Percentiles rank a stretch among this genome's conserved stretches.
Evolutionary conservation across 768 basidiomycete species (phyloP).

Genomic region (Tubosaeta sp.): DNA sequence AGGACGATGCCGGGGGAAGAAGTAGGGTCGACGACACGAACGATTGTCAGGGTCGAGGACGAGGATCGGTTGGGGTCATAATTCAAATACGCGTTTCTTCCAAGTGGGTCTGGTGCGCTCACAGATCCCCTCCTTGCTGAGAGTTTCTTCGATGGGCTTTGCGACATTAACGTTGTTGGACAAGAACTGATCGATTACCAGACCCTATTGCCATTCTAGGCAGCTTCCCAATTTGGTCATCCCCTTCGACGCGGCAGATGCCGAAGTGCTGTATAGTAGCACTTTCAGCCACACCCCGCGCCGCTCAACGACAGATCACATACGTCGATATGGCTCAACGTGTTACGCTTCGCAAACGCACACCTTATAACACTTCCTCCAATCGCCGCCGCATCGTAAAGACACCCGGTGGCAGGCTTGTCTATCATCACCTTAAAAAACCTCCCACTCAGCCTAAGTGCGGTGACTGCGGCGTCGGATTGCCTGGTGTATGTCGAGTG

Average conservation of each 20-base stretch:
- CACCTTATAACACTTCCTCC: conserved; percentile 96
- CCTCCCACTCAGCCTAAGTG: conserved; percentile 88
- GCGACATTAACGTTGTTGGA: conserved; percentile 13
- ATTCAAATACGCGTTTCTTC: conserved; percentile 48
- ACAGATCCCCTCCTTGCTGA: conserved; percentile 62
- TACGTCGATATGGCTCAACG: conserved; percentile 79
- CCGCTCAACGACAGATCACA: background rate
- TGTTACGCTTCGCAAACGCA: conserved; percentile 98
- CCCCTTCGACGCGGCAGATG: conserved; percentile 3
- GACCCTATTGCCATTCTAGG: background rate
- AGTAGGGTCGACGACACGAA: conserved; percentile 49
- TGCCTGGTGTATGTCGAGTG: conserved; percentile 79
- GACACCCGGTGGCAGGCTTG: conserved; percentile 97
- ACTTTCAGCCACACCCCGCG: conserved; percentile 17
- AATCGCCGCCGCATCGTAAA: conserved; percentile 94
- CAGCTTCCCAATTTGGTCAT: conserved; percentile 4
- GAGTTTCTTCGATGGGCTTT: conserved; percentile 31
- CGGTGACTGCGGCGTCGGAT: conserved; percentile 94
- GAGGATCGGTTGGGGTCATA: conserved; percentile 50
- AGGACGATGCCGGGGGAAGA: conserved; percentile 19
- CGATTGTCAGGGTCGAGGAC: conserved; percentile 68
- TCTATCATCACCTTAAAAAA: conserved; percentile 98
- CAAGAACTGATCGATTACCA: background rate
- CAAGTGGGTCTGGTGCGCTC: conserved; percentile 67
- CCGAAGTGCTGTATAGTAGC: conserved; percentile 22